Evolutionary conservation across 192 early-diverging fungal species (phyloP), one percentile per base, ranked within the genome.

Genomic region (Coemansia furcata): DNA sequence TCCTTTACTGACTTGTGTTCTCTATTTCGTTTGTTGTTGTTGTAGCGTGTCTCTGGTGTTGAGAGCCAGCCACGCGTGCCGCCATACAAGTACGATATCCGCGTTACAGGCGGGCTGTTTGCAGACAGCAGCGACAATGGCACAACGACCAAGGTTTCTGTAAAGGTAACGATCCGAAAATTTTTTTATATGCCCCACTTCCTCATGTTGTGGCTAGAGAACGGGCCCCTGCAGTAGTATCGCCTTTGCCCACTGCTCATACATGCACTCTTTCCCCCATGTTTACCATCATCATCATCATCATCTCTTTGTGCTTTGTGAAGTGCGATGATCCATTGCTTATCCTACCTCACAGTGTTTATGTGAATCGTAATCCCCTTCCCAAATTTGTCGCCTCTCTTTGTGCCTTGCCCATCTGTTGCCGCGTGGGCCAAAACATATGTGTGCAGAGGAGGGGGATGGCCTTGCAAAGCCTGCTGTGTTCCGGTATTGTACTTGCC

Each of bases 11-110:
- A 46, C 44, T 30, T 63, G n/a, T 38, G 14, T 17, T 7, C 47
- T 36, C 7, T 26, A 26, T 39, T 40, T 29, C n/a, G n/a, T n/a
- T n/a, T n/a, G n/a, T 58, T 35, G 46, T 36, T 32, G 2, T 19
- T 80, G 69, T 80, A 80, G 78, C 73, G 59, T 47, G 63, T 37
- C 35, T 21, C 65, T 14, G 37, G 19, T 61, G 40, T 65, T 38
- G 43, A 67, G 65, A 37, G 54, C 50, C 52, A 71, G 50, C 49
- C 64, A 29, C 73, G 67, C 49, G 62, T 63, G 10, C 26, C 72
- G 43, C 83, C 83, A 38, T 84, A 74, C 68, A 80, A 80, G 55
- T 84, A 84, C 50, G 83, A 84, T 54, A 84, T 84, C 37, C 83
- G 78, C 42, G 83, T 84, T 32, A 74, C 75, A 0, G 83, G 83